Base-by-base conservation (phyloP, 208 protist species). In the Herpetomonas tarakana region DNA sequence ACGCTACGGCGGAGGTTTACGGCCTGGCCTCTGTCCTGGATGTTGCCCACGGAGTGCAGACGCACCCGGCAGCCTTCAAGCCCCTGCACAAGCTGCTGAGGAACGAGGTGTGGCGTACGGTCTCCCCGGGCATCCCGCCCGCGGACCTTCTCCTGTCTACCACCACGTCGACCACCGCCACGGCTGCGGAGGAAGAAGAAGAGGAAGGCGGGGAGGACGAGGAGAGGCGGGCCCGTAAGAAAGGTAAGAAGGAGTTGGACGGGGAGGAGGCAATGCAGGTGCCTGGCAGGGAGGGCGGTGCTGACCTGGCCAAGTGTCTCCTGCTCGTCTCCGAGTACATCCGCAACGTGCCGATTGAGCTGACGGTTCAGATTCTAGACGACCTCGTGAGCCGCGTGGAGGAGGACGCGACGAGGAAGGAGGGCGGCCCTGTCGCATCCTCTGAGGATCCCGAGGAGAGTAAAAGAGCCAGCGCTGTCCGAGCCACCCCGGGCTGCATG, bases 261-360 rank as follows among this genome's bases (percentile, higher is more conserved):
- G 12, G n/a, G 35, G 45, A 2, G 7, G 58, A 12, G n/a, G 52
- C 30, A 3, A 6, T 14, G 35, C n/a, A n/a, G n/a, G n/a, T n/a
- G n/a, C n/a, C n/a, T n/a, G n/a, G n/a, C n/a, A n/a, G n/a, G n/a
- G n/a, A n/a, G n/a, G n/a, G n/a, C 52, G 1, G 27, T 2, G 18
- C 22, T 24, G 45, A 35, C 41, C 66, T 56, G 11, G 67, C 79
- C 11, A 92, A 91, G 63, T 90, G 82, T 49, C 52, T 86, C 27
- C 58, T 91, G 56, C 76, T 92, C 24, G 52, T 96, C 47, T 76
- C 76, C 18, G 86, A 96, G 74, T 88, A 93, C 71, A 87, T 93
- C 55, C 80, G 83, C 22, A 93, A 85, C 68, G 78, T 93, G 24
- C 89, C 89, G 39, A 66, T 92, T 45, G 81, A 91, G 72, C 60